Conservation (phyloP, 2,329 filamentous ascomycete species). For the Beauveria australis region DNA sequence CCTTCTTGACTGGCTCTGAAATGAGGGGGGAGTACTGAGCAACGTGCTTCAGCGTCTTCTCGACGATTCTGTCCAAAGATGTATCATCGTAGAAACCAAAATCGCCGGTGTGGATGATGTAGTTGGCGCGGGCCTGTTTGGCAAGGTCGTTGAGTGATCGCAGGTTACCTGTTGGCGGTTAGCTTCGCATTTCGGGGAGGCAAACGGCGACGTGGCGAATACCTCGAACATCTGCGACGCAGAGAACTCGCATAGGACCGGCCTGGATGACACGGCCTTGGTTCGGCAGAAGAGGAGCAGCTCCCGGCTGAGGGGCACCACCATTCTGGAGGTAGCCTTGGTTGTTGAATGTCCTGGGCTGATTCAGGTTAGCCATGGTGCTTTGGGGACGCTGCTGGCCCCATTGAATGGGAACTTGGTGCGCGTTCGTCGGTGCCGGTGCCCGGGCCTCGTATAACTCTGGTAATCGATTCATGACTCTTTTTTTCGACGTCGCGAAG, state of each 20-base stretch:
- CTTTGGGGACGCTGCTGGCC: neutral
- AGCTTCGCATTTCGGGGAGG: conserved; percentile 12
- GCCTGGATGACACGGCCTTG: conserved; percentile 59
- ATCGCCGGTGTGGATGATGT: conserved; percentile 97
- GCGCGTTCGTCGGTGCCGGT: neutral
- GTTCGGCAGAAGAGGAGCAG: conserved; percentile 57
- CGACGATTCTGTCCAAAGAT: conserved; percentile 91
- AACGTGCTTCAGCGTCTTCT: conserved; percentile 98
- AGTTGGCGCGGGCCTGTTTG: conserved; percentile 86
- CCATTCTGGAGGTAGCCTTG: conserved; percentile 57
- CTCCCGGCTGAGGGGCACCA: conserved; percentile 47
- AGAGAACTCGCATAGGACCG: conserved; percentile 58
- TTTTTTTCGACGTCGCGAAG: conserved; percentile 1
- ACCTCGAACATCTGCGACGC: conserved; percentile 68
- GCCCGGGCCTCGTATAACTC: neutral
- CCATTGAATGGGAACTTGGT: neutral
- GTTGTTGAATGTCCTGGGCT: conserved; percentile 38
- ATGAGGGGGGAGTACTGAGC: conserved; percentile 97
- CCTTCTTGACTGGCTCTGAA: conserved; percentile 64
- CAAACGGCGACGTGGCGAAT: conserved; percentile 17
- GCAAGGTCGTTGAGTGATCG: conserved; percentile 94
- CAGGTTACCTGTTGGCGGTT: conserved; percentile 64
- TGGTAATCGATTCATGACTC: neutral
- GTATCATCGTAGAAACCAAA: conserved; percentile 98
- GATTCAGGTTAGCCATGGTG: conserved; percentile 18